Base-by-base conservation (phyloP, 148 eudicot genomes). In the Heliosperma pusillum region DNA sequence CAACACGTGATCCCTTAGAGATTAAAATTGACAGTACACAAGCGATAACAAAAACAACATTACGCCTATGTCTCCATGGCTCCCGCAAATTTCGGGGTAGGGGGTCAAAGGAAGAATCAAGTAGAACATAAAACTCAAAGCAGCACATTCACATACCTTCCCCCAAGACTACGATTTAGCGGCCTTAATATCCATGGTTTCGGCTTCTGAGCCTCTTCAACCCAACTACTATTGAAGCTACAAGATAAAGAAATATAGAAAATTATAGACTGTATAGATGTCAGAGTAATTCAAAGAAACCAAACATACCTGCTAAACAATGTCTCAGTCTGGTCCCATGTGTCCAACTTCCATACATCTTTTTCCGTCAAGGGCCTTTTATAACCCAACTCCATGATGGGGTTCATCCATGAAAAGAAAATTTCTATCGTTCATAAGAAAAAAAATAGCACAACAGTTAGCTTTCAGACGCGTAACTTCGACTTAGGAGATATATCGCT, bases 291-390 rank as follows among this genome's bases (percentile, higher is more conserved):
- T 30, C 42, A 30, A 53, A 63, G 69, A 58, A 57, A 70, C 56
- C 61, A 53, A 65, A 76, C 86, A n/a, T 77, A 92, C 98, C 82
- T 84, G 87, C 71, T 89, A 56, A 86, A 83, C 77, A 95, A 91
- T 52, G 93, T 92, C 85, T 95, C 96, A 63, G 96, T 92, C 67
- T 73, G 82, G 69, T 95, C 98, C 98, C 97, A 92, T 16, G 91
- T 84, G 82, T 95, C 98, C 73, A 95, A 89, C 82, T 90, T 87
- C 98, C 98, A 95, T 7, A 95, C 82, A 89, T 95, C 98, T 79
- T 89, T 95, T 81, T 95, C 98, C 10, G 96, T 92, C 71, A 95
- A 90, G 17, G 98, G 98, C 79, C 98, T 89, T 83, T 73, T 90
- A 75, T 83, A 89, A 25, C 98, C 98, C 24, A 95, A 83, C 63